Evolutionary conservation across 2,329 filamentous ascomycete genomes (phyloP).

Genomic region (Beauveria sp.): DNA sequence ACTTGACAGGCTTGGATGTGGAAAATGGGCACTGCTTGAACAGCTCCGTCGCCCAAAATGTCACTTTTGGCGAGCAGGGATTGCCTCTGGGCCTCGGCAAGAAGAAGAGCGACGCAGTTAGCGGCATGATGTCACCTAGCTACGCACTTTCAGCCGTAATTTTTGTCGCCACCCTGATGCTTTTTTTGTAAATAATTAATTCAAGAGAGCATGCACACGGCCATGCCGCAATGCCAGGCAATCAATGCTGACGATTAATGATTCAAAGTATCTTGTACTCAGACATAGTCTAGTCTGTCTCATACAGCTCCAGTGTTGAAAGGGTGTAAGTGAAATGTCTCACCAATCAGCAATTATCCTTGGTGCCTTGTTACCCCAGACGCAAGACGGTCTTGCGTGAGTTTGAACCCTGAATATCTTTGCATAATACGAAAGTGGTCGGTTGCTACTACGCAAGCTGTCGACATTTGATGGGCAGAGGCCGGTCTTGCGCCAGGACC

Average conservation of each 20-base stretch:
- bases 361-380: too few species aligned
- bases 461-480: too few species aligned
- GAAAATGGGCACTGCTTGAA: conserved; percentile 50
- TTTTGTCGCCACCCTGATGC: background rate
- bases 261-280: background rate
- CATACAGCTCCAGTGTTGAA: too few species aligned
- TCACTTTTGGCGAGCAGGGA: conserved; percentile 62
- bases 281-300: too few species aligned
- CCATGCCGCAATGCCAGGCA: too few species aligned
- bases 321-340: too few species aligned
- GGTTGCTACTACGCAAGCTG: too few species aligned
- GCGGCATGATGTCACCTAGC: background rate
- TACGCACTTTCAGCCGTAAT: background rate
- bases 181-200: background rate
- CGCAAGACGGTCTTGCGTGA: too few species aligned
- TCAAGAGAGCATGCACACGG: background rate
- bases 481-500: too few species aligned
- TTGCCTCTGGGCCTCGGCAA: conserved; percentile 39
- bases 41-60: conserved; percentile 54
- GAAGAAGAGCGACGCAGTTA: conserved; percentile 7
- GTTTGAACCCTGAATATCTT: too few species aligned
- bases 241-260: background rate
- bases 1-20: conserved; percentile 59
- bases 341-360: too few species aligned
- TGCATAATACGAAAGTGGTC: too few species aligned